phyloP scores from a whole-genome alignment of 2,329 filamentous ascomycete genomes.

The Ophiostoma pallidulum region DNA sequence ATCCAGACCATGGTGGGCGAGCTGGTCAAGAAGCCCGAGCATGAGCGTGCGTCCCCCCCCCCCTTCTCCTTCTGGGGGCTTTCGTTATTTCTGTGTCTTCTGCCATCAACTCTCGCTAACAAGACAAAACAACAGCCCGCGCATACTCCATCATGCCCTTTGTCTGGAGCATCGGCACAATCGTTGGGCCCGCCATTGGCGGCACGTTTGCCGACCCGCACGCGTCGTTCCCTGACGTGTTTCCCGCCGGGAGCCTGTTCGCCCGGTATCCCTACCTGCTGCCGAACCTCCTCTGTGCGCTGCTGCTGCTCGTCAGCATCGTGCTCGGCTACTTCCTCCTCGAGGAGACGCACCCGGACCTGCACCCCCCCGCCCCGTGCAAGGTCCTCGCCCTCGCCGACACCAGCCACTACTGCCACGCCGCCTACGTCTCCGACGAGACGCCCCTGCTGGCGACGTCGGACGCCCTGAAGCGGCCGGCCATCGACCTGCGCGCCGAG shows the following conservation, averaged over 20 bases:
- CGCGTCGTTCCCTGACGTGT: slow-evolving; percentile 60
- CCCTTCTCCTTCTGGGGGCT: not conserved
- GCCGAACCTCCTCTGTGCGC: slow-evolving; percentile 77
- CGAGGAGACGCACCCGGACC: slow-evolving; percentile 81
- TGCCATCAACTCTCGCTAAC: not conserved
- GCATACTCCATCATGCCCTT: slow-evolving; percentile 92
- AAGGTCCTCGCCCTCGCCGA: not conserved
- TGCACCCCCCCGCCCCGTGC: slow-evolving; percentile 39
- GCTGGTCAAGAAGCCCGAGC: slow-evolving; percentile 70
- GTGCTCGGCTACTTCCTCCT: slow-evolving; percentile 70
- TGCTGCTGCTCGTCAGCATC: slow-evolving; percentile 68
- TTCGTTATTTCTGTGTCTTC: too few species aligned
- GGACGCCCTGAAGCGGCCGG: slow-evolving; percentile 62
- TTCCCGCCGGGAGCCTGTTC: slow-evolving; percentile 61
- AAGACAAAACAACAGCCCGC: slow-evolving; percentile 47
- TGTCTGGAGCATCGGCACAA: slow-evolving; percentile 84
- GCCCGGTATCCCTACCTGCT: slow-evolving; percentile 75
- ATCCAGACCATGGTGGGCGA: slow-evolving; percentile 92
- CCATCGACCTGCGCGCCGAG: slow-evolving; percentile 65
- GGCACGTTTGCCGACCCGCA: slow-evolving; percentile 76
- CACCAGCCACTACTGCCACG: slow-evolving; percentile 28
- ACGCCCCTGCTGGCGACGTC: slow-evolving; percentile 69
- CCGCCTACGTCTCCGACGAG: slow-evolving; percentile 50
- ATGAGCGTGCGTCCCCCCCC: slow-evolving; percentile 60
- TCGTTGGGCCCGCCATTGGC: slow-evolving; percentile 79